Evolutionary conservation across 164 flowering plant species (phyloP).

Genomic region (Vitis amurensis): DNA sequence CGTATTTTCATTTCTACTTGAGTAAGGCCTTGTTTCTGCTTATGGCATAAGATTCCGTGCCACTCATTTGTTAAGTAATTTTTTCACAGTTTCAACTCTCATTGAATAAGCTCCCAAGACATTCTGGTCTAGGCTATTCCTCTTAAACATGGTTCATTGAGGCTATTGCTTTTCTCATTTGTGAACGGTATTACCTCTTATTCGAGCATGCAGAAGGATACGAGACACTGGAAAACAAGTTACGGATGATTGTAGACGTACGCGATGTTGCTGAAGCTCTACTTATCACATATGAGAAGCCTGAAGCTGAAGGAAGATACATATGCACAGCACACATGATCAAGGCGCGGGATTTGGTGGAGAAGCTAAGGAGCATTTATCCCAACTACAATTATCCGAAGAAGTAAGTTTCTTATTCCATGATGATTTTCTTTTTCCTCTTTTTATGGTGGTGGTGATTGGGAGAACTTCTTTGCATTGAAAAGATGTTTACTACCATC

Average conservation of each 20-base stretch:
- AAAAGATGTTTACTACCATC: no score
- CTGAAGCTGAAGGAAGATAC: conserved; percentile 62
- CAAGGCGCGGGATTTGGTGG: conserved; percentile 29
- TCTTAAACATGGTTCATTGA: not conserved
- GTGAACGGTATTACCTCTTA: not conserved
- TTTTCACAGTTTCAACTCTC: not conserved
- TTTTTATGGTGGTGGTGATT: no score
- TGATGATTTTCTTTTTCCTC: not conserved
- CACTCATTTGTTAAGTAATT: not conserved
- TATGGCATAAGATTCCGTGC: not conserved
- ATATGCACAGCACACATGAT: conserved; percentile 37
- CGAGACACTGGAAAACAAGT: conserved; percentile 28
- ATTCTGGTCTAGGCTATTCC: not conserved
- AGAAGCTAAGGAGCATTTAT: conserved; percentile 39
- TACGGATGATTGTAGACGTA: conserved; percentile 41
- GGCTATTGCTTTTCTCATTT: not conserved
- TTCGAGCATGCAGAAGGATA: conserved; percentile 29
- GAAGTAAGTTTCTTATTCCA: conserved; percentile 19
- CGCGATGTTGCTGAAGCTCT: conserved; percentile 62
- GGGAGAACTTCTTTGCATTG: no score
- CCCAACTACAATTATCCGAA: conserved; percentile 51
- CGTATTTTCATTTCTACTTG: not conserved
- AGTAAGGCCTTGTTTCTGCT: not conserved
- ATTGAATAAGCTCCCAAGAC: not conserved
- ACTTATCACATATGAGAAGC: conserved; percentile 43